Base-by-base conservation (phyloP, 805 yeast genomes). In the Starmerella bombi region DNA sequence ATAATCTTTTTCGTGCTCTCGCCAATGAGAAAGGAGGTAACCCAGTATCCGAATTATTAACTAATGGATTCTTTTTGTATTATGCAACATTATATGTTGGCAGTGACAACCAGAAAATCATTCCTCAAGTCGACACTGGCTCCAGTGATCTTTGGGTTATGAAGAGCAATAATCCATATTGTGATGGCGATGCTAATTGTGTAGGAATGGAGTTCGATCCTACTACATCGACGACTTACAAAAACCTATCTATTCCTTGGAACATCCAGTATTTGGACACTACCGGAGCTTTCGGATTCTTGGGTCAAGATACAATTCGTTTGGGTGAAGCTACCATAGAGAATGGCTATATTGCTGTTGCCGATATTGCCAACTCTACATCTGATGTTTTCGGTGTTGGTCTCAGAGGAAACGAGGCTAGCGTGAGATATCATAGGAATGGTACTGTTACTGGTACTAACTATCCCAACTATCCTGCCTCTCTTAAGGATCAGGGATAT, bases 261-360 rank as follows among this genome's bases (percentile, higher is more conserved):
- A 49, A 41, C 32, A 65, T 66, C 40, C 37, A 45, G 19, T 72
- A 71, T 51, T 63, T 59, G 15, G 76, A 71, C 48, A 50, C 53
- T 15, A 58, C 70, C 5, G 63, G 55, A 43, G 73, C 72, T 4
- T 46, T 49, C 7, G 77, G 77, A 19, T 45, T 36, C n/a, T 70
- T 70, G 66, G 81, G 76, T n/a, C 54, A 60, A 37, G 93, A 81
- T 51, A 59, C 60, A 34, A 65, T 82, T 3, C 47, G 48, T 1
- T 48, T 79, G 38, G 70, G 71, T 36, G 69, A 65, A 39, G 57
- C 67, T 10, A 59, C 65, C 2, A 61, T 78, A 7, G 46, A 63
- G 0, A 59, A 63, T 38, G 61, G 77, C 20, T 70, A 79, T 5
- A 70, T 82, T 58, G 93, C 86, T 1, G 72, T 80, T n/a, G 84